Evolutionary conservation across 1,284 basidiomycete genomes (phyloP), one percentile per base, ranked within the genome.

Genomic region (Pisolithus thermaeus): DNA sequence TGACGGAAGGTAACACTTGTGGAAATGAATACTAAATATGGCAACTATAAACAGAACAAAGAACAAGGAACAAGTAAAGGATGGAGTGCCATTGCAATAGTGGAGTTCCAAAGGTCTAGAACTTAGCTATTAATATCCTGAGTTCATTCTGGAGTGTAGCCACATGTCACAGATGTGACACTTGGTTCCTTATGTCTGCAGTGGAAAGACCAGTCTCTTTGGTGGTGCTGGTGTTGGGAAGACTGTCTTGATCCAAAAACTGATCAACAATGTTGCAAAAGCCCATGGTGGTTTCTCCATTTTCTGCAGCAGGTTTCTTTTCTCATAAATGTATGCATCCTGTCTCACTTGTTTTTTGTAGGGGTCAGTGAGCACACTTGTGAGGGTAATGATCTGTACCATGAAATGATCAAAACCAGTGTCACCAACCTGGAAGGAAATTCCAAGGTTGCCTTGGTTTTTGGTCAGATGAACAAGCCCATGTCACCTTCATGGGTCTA

Each of bases 231-330:
- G 96, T 90, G 96, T 99, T 80, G 96, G 96, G 66, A 98, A 98
- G 85, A 98, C 96, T 57, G 96, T 98, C 70, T 80, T 98, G 73
- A 98, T 98, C 74, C 92, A 94, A 74, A 95, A 98, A 74, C 87
- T 99, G 68, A 99, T 99, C 80, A 98, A 99, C 88, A 98, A 99
- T 81, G 94, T 99, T 71, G 96, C 96, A 70, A 99, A 98, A 81
- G 96, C 96, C 53, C 96, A 98, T 75, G 96, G 96, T 94, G 96
- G 96, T 94, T 97, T 97, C 90, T 99, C 96, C 49, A 97, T 98
- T 73, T 97, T 98, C 87, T 97, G 95, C 70, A 92, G 91, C 90
- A 71, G 58, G 83, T 73, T 38, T 9, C 6, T 39, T 27, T 27
- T 5, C 14, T 20, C 12, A 35, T 22, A 22, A 41, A 18, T 30